phyloP scores from a whole-genome alignment of 768 basidiomycete genomes.

The Serendipita sp. region DNA sequence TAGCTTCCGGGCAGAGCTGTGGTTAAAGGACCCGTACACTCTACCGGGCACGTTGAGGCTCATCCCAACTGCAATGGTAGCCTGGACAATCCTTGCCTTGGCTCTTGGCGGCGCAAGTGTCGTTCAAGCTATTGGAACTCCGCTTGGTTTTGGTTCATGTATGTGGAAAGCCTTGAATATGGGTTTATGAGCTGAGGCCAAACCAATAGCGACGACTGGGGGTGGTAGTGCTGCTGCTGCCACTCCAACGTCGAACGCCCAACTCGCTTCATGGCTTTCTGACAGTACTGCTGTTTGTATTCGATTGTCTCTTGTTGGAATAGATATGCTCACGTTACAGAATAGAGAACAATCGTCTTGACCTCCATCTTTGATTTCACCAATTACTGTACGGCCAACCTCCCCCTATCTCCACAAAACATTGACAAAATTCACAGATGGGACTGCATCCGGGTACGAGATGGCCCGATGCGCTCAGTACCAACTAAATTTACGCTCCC shows the following conservation, averaged over 20 bases:
- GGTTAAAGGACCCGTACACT: too few relatives aligned
- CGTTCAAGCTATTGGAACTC: conserved; percentile 4
- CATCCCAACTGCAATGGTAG: too few relatives aligned
- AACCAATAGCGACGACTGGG: background rate
- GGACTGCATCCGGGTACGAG: background rate
- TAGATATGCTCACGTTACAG: background rate
- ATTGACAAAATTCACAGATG: background rate
- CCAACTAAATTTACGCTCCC: background rate
- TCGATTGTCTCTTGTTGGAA: background rate
- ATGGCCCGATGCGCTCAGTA: background rate
- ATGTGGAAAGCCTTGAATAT: background rate
- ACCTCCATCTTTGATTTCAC: conserved; percentile 7
- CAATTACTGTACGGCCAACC: background rate
- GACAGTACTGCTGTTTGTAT: conserved; percentile 2
- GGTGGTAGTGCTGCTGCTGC: conserved; percentile 6
- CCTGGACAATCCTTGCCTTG: too few relatives aligned
- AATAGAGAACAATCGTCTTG: background rate
- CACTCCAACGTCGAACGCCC: conserved; percentile 5
- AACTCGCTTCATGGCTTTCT: conserved; percentile 3
- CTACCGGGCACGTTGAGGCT: too few relatives aligned
- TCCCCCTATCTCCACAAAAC: background rate
- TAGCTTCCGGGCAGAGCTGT: too few relatives aligned
- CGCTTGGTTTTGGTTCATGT: conserved; percentile 4
- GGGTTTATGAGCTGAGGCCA: background rate
- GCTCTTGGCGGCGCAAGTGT: too few relatives aligned